Base-by-base conservation (phyloP, 164 flowering plant species). In the Vitis labrusca region DNA sequence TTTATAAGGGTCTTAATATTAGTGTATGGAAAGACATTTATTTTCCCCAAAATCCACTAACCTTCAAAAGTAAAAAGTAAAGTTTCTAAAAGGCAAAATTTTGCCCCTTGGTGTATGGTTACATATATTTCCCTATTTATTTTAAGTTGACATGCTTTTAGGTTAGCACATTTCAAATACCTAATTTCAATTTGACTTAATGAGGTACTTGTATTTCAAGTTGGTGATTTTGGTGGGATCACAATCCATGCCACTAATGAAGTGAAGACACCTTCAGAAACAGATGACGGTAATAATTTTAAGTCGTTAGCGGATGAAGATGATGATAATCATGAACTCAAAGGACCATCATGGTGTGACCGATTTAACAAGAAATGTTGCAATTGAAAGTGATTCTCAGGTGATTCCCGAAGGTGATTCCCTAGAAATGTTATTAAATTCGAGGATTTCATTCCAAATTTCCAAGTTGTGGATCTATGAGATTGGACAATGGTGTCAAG, bases 401-500 rank as follows among this genome's bases (percentile, higher is more conserved):
- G 57, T 9, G 69, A 47, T 32, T 59, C 13, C 68, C 50, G 8
- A 80, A 90, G 91, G 81, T 79, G 32, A 23, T 52, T 78, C 85
- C 17, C 59, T 50, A 82, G 97, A 93, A 30, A 93, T 82, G 98
- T 91, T 23, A 63, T 73, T 67, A 78, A 81, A 61, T 65, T 84
- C 15, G 75, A 11, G 27, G 91, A 83, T 61, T 58, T 72, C 63
- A 37, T 59, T 2, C 74, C 79, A 29, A 68, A 68, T 68, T 48
- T 81, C 52, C 77, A 75, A 47, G 71, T 69, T 50, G 80, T 85
- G 3, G 95, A 92, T 74, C 76, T 96, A 49, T 93, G 99, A 98
- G 97, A 96, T 72, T 96, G 98, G 99, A 65, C 69, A 74, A 63
- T 85, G 81, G 84, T 84, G n/a, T 73, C 53, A 67, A 79, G 75